These are phyloP conservation scores for Onygena corvina DNA, from an alignment of 2,329 filamentous ascomycete species.

Conservation along the genomic window DNA sequence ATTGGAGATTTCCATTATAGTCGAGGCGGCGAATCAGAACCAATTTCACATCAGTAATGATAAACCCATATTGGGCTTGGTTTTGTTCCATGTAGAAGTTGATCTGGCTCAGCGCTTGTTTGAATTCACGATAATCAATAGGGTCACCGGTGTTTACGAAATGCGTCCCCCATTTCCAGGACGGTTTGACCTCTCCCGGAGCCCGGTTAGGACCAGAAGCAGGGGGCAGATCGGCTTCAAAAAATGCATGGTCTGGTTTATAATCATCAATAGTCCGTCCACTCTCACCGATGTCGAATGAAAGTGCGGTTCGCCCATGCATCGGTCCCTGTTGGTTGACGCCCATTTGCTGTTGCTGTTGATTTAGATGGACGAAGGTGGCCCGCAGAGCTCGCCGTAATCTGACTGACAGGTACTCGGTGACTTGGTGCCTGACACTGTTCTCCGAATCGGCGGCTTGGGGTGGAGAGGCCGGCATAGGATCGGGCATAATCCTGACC, in stretches of 20 bases:
- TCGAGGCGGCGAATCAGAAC: constrained; percentile 10
- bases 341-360: constrained; percentile 10
- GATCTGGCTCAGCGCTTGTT: constrained; percentile 11
- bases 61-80: constrained; percentile 11
- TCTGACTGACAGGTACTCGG: constrained; percentile 9
- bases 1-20: constrained; percentile 9
- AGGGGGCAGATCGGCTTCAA: neutral
- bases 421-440: constrained; percentile 8
- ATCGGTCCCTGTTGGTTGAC: no score
- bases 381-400: constrained; percentile 12
- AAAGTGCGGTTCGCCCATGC: no score
- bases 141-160: neutral
- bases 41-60: constrained; percentile 11
- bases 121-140: constrained; percentile 2
- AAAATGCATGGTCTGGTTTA: constrained; percentile 7
- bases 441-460: constrained; percentile 9
- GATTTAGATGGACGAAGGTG: constrained; percentile 9
- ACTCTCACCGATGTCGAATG: neutral
- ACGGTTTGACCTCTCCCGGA: constrained; percentile 11
- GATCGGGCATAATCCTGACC: constrained; percentile 8
- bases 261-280: neutral
- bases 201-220: constrained; percentile 5
- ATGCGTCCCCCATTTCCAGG: constrained; percentile 11
- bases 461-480: constrained; percentile 12
- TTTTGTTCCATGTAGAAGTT: constrained; percentile 14